phyloP scores from a whole-genome alignment of 2,329 filamentous ascomycete genomes.

The Pestalotiopsis sp. region DNA sequence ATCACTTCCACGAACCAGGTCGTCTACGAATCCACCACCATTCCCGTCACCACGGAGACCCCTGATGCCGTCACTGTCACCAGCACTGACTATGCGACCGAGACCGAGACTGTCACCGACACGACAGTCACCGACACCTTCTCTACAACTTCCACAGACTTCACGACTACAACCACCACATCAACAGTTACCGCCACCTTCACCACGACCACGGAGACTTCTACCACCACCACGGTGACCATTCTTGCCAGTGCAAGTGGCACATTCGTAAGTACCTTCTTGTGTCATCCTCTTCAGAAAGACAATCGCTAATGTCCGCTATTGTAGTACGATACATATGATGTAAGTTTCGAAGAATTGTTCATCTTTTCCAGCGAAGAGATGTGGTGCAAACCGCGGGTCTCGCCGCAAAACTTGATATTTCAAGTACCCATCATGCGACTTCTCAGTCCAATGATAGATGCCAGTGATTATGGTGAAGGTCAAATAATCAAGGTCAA shows the following conservation, averaged over 20 bases:
- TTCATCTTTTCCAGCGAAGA: too few relatives aligned
- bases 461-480: too few relatives aligned
- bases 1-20: neutral
- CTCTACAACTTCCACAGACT: neutral
- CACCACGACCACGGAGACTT: neutral
- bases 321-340: too few relatives aligned
- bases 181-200: neutral
- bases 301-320: too few relatives aligned
- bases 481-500: too few relatives aligned
- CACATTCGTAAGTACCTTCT: neutral
- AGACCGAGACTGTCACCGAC: neutral
- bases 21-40: neutral
- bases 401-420: too few relatives aligned
- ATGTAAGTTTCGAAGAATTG: too few relatives aligned
- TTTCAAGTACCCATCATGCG: too few relatives aligned
- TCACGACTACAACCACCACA: neutral
- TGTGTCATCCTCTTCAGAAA: too few relatives aligned
- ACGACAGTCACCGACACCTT: neutral
- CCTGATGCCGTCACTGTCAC: neutral
- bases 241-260: neutral
- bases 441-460: too few relatives aligned
- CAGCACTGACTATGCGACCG: neutral
- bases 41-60: neutral
- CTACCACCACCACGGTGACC: neutral
- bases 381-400: too few relatives aligned